Percentiles rank a stretch among this genome's conserved stretches.
Conservation (phyloP, 108 stramenopile species). For the Pseudonitzschia delicatissima region DNA sequence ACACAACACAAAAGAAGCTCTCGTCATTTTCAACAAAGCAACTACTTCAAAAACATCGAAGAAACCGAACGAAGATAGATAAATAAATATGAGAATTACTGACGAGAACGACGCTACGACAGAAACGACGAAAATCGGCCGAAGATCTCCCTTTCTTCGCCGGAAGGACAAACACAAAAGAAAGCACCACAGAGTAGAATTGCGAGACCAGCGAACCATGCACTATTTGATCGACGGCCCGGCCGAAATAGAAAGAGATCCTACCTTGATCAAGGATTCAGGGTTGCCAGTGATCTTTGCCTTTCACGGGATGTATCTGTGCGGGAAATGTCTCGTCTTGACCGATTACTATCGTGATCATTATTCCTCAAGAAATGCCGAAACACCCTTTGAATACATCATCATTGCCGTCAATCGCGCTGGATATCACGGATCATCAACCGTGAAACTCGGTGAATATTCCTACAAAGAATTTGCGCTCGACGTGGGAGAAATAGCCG, state of each 20-base stretch:
- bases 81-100: no score
- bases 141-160: no score
- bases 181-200: background rate
- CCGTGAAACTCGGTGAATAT: background rate
- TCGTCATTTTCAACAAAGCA: no score
- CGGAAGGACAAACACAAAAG: no score
- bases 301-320: slow-evolving; percentile 28
- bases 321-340: slow-evolving; percentile 12
- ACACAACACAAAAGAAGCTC: no score
- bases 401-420: slow-evolving; percentile 22
- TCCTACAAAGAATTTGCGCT: slow-evolving; percentile 7
- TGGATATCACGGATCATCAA: slow-evolving; percentile 18
- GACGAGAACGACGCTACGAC: no score
- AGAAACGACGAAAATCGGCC: no score
- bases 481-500: slow-evolving; percentile 20
- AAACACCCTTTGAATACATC: slow-evolving; percentile 5
- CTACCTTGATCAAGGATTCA: background rate
- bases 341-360: background rate
- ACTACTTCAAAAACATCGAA: no score
- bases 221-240: background rate
- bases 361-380: no score
- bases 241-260: background rate
- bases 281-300: slow-evolving; percentile 16
- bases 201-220: background rate
- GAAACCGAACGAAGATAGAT: no score